Percentiles rank a stretch among this genome's conserved stretches.
Conservation (phyloP, 2,329 filamentous ascomycete genomes). For the Fusarium nanum region DNA sequence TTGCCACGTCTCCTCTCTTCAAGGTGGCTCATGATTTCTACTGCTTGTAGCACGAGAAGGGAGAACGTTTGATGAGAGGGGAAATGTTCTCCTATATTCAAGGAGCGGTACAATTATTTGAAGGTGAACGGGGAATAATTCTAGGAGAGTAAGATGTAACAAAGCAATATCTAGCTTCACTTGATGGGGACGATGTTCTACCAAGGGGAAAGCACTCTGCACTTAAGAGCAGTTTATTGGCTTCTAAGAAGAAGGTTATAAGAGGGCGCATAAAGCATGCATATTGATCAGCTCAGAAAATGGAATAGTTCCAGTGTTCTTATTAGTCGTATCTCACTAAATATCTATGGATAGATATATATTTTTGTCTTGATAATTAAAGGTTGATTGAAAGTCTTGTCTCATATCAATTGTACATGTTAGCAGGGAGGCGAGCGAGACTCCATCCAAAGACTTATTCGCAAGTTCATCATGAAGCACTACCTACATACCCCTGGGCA, state of each 20-base stretch:
- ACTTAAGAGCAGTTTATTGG: not conserved
- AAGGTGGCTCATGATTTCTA: not conserved
- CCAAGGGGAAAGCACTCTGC: not conserved
- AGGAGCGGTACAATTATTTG: not conserved
- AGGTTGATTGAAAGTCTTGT: not conserved
- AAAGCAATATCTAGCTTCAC: accelerated
- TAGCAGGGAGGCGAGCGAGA: not conserved
- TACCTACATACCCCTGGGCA: not conserved
- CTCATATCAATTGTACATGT: accelerated
- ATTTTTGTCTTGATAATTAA: not conserved
- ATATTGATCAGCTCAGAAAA: not conserved
- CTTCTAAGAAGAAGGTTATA: not conserved
- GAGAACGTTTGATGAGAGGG: not conserved
- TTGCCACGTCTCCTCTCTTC: not conserved
- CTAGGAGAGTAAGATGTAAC: not conserved
- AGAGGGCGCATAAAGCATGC: not conserved
- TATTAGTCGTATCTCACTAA: not conserved
- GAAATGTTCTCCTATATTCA: not conserved
- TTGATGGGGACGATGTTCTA: not conserved
- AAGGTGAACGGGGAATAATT: accelerated
- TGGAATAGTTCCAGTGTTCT: not conserved
- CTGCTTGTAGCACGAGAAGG: not conserved
- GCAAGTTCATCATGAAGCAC: not conserved
- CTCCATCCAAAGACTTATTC: not conserved
- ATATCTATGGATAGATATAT: accelerated